Conservation (phyloP, 2,329 filamentous ascomycete species). For the Fusarium humuli region DNA sequence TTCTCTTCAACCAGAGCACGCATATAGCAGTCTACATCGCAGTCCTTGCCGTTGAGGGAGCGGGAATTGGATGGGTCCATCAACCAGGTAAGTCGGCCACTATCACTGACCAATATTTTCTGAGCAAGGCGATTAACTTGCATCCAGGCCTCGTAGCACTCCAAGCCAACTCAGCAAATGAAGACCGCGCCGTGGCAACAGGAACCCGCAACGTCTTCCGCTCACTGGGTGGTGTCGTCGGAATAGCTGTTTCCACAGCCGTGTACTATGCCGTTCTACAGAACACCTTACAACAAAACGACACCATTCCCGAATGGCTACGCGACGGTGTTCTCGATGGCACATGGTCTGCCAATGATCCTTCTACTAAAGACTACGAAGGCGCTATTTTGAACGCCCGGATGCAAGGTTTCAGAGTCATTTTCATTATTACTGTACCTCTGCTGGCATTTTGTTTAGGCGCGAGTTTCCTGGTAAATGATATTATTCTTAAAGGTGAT, state of each 20-base stretch:
- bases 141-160: rapidly evolving
- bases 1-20: neutral
- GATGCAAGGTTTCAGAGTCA: neutral
- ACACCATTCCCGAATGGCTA: neutral
- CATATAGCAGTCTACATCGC: neutral
- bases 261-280: neutral
- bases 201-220: conserved; percentile 17
- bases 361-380: neutral
- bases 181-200: neutral
- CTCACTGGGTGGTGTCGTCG: neutral
- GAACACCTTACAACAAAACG: rapidly evolving
- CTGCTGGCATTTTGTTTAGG: neutral
- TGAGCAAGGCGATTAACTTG: rapidly evolving
- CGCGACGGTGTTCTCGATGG: neutral
- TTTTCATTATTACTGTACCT: neutral
- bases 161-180: conserved; percentile 3
- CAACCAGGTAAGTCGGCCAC: neutral
- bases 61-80: conserved; percentile 7
- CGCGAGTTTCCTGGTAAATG: neutral
- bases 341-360: neutral
- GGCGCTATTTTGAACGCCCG: neutral
- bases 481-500: neutral
- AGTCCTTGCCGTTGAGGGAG: conserved; percentile 1
- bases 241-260: neutral
- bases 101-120: too few relatives aligned